These are phyloP conservation scores for Neonectria faginata DNA, from an alignment of 2,329 filamentous ascomycete species.

Conservation along the genomic window DNA sequence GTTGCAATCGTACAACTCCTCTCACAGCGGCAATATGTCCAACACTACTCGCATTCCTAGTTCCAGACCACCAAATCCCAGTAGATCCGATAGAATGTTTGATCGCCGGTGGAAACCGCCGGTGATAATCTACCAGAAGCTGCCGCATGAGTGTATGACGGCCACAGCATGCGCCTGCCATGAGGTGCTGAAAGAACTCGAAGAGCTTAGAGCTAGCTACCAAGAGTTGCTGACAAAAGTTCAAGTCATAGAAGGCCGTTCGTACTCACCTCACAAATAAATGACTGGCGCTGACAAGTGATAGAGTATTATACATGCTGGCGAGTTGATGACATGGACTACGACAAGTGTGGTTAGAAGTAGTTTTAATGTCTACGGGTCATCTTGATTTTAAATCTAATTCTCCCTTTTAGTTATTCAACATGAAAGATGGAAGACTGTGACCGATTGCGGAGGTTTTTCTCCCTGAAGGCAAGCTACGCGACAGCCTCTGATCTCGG, in stretches of 20 bases:
- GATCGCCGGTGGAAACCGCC: background rate
- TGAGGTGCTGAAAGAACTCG: background rate
- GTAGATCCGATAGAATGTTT: background rate
- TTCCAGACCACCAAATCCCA: background rate
- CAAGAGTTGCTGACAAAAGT: background rate
- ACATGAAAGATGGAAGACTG: background rate
- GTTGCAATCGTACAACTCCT: background rate
- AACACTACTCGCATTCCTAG: background rate
- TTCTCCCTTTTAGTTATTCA: background rate
- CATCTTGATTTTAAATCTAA: background rate
- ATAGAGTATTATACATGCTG: background rate
- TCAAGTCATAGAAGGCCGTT: background rate
- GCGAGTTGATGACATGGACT: background rate
- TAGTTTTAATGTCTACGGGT: background rate
- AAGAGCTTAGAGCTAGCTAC: slow-evolving; percentile 1
- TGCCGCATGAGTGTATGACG: background rate
- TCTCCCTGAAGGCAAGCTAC: too few species aligned
- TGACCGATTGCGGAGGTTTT: too few species aligned
- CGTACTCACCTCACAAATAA: background rate
- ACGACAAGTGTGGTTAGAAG: background rate
- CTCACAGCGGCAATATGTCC: background rate
- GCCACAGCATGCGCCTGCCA: background rate
- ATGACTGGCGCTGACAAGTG: background rate
- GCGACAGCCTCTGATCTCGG: too few species aligned
- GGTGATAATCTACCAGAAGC: background rate